Evolutionary conservation across 805 yeast species (phyloP).

Genomic region (Candida cerambycidarum): DNA sequence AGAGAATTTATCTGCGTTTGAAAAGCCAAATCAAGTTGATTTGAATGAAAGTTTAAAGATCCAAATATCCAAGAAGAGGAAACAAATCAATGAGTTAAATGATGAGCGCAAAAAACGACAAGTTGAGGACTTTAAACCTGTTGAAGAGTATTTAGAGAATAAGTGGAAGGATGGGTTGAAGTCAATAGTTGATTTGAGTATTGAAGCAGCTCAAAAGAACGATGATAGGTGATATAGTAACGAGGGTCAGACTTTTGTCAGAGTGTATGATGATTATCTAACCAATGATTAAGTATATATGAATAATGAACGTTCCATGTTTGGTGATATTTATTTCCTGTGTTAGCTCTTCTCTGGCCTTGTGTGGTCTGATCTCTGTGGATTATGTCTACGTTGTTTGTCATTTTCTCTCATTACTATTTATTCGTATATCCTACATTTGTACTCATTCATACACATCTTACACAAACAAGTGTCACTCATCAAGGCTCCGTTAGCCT

Average conservation of each 20-base stretch:
- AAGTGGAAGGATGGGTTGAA: slow-evolving; percentile 53
- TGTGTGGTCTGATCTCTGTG: too few species aligned
- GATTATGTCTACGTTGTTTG: too few species aligned
- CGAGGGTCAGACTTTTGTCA: too few species aligned
- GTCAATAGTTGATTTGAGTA: slow-evolving; percentile 33
- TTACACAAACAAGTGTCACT: too few species aligned
- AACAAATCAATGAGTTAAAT: slow-evolving; percentile 43
- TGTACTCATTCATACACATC: too few species aligned
- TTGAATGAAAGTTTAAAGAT: slow-evolving; percentile 28
- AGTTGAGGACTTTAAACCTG: slow-evolving; percentile 40
- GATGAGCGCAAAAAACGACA: slow-evolving; percentile 44
- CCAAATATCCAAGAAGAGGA: slow-evolving; percentile 37
- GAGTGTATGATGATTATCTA: too few species aligned
- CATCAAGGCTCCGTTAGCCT: slow-evolving; percentile 9
- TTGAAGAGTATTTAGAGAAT: slow-evolving; percentile 43
- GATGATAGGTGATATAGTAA: background rate
- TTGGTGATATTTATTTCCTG: too few species aligned
- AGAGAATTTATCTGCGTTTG: slow-evolving; percentile 13
- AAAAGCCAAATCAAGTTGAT: slow-evolving; percentile 11
- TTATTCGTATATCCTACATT: too few species aligned
- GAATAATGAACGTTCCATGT: slow-evolving; percentile 1
- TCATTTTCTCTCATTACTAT: too few species aligned
- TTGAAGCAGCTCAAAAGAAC: slow-evolving; percentile 20
- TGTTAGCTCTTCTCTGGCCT: too few species aligned
- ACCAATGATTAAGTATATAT: too few species aligned